A percentile compares a stretch with the other conserved stretches of the same genome.
phyloP scores from a whole-genome alignment of 2,329 filamentous ascomycete genomes.

The Conoideocrella luteorostrata region DNA sequence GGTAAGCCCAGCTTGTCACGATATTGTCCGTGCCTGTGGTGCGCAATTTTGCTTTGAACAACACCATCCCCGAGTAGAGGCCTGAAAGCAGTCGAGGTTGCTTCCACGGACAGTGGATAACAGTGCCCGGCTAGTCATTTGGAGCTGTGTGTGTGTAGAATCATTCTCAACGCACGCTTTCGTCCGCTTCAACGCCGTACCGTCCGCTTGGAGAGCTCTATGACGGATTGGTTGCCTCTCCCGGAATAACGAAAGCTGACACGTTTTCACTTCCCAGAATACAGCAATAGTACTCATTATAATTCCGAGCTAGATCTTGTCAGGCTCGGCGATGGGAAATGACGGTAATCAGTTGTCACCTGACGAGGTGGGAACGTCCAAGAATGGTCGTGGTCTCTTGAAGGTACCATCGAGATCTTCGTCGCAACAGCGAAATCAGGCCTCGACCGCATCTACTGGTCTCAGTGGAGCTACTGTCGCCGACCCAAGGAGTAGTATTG shows the following conservation, averaged over 20 bases:
- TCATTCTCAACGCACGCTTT: too few species aligned
- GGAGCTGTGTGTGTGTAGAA: too few species aligned
- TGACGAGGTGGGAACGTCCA: conserved; percentile 36
- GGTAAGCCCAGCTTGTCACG: conserved; percentile 1
- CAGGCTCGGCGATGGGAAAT: conserved; percentile 33
- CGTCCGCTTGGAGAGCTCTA: too few species aligned
- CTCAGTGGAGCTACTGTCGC: conserved; percentile 54
- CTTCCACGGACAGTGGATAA: neutral
- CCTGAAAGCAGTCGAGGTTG: neutral
- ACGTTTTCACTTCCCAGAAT: conserved; percentile 12
- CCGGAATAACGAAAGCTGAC: too few species aligned
- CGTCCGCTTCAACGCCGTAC: too few species aligned
- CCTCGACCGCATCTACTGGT: conserved; percentile 52
- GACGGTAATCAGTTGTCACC: conserved; percentile 34
- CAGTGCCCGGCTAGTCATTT: too few species aligned
- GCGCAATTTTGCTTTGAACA: neutral
- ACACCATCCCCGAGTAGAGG: too few species aligned
- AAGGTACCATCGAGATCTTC: conserved; percentile 57
- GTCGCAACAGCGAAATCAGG: conserved; percentile 51
- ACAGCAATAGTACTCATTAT: conserved; percentile 1
- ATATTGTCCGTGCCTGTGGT: neutral
- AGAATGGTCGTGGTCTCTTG: conserved; percentile 47
- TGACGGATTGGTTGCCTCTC: too few species aligned
- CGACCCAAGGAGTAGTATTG: conserved; percentile 56
- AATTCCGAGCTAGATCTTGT: conserved; percentile 25